Conservation (phyloP, 2,329 filamentous ascomycete genomes). For the Penicillium frequentans region DNA sequence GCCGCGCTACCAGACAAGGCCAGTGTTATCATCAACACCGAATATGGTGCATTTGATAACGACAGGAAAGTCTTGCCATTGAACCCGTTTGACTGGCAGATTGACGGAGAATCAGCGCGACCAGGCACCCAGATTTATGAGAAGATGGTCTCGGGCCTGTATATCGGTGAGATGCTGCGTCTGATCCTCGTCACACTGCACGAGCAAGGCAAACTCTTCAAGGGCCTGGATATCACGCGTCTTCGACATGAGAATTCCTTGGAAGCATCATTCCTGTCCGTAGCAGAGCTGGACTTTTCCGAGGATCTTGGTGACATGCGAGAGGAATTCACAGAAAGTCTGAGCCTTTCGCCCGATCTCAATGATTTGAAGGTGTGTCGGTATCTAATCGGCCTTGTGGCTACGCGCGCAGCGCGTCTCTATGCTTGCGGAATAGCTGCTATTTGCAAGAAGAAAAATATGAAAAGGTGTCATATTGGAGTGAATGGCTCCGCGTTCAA, state of each 20-base stretch:
- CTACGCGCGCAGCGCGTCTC: constrained; percentile 84
- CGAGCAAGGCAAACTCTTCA: constrained; percentile 74
- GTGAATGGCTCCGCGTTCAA: constrained; percentile 97
- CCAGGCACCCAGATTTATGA: constrained; percentile 92
- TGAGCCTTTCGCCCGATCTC: constrained; percentile 67
- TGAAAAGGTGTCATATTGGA: constrained; percentile 81
- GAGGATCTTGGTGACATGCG: constrained; percentile 85
- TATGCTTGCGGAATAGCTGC: constrained; percentile 95
- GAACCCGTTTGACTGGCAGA: constrained; percentile 61
- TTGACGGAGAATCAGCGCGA: constrained; percentile 84
- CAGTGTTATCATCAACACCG: constrained; percentile 89
- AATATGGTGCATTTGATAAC: constrained; percentile 92
- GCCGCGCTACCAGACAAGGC: constrained; percentile 73
- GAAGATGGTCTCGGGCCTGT: constrained; percentile 94
- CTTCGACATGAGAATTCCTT: constrained; percentile 80
- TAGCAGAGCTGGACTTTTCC: constrained; percentile 87
- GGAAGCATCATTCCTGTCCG: constrained; percentile 86
- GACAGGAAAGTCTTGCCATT: constrained; percentile 72
- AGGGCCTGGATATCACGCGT: constrained; percentile 72
- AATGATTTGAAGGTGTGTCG: constrained; percentile 85
- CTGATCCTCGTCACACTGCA: constrained; percentile 80
- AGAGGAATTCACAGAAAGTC: constrained; percentile 72
- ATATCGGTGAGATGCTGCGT: constrained; percentile 89
- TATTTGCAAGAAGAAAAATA: constrained; percentile 90
- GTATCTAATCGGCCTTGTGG: constrained; percentile 87